Evolutionary conservation across 2,329 filamentous ascomycete genomes (phyloP).

Genomic region (Anthostomella pinea): DNA sequence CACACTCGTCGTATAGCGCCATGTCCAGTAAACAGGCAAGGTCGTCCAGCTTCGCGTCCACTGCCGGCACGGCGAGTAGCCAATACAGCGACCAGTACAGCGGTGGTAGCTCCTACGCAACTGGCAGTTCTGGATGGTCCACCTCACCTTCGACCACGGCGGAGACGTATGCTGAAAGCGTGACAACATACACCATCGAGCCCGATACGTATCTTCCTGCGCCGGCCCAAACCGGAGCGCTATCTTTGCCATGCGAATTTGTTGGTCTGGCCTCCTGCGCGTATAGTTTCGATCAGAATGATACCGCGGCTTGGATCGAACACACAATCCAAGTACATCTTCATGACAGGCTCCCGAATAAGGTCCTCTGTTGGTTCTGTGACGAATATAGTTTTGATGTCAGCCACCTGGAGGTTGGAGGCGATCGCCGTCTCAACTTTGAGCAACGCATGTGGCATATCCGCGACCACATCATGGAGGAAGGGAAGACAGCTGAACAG

Average conservation of each 20-base stretch:
- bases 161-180: no score
- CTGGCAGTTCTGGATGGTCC: no score
- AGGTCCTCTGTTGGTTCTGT: slow-evolving; percentile 51
- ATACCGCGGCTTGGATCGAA: slow-evolving; percentile 42
- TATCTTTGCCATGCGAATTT: slow-evolving; percentile 47
- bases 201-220: no score
- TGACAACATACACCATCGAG: no score
- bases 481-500: slow-evolving; percentile 19
- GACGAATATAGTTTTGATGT: slow-evolving; percentile 33
- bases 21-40: no score
- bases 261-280: slow-evolving; percentile 35
- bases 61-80: no score
- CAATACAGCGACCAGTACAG: no score
- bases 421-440: slow-evolving; percentile 30
- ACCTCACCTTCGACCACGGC: no score
- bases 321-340: slow-evolving; percentile 43
- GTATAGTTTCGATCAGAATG: slow-evolving; percentile 35
- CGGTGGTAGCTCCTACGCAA: no score
- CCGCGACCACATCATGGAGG: slow-evolving; percentile 39
- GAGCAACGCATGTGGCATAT: slow-evolving; percentile 49
- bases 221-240: no score
- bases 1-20: no score
- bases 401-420: slow-evolving; percentile 2
- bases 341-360: slow-evolving; percentile 30
- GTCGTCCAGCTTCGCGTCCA: no score